Evolutionary conservation across 768 basidiomycete species (phyloP).

Genomic region (Leucocoprinus birnbaumii): DNA sequence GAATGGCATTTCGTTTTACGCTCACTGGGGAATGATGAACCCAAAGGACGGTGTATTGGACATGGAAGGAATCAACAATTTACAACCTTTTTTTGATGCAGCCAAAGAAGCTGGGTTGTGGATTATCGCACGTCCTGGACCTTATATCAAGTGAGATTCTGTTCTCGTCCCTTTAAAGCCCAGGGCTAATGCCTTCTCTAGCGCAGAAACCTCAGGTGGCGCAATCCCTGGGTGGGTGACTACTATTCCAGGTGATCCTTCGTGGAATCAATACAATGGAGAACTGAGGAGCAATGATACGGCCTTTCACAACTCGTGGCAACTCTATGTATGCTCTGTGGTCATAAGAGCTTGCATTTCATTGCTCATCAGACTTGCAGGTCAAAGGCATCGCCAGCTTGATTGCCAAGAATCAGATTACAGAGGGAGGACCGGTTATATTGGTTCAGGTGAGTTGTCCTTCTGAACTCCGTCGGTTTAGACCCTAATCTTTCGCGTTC

Average conservation of each 20-base stretch:
- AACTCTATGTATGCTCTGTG: neutral
- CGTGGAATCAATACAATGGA: neutral
- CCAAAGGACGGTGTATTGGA: neutral
- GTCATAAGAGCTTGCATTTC: neutral
- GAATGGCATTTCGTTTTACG: neutral
- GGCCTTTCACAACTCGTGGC: neutral
- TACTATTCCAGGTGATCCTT: neutral
- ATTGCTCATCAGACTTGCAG: neutral
- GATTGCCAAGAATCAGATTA: neutral
- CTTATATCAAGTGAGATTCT: neutral
- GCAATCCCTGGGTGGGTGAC: neutral
- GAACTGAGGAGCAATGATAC: constrained; percentile 1
- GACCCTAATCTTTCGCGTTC: neutral
- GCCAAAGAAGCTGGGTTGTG: neutral
- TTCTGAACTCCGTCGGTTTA: neutral
- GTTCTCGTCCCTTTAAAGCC: neutral
- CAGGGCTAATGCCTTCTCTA: neutral
- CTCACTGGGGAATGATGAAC: neutral
- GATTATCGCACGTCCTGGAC: neutral
- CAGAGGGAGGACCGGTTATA: neutral
- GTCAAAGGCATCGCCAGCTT: neutral
- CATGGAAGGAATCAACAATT: neutral
- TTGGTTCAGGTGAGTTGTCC: neutral
- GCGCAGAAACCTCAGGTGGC: neutral
- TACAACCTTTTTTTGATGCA: constrained; percentile 1